Evolutionary conservation across 2,329 filamentous ascomycete genomes (phyloP).

Genomic region (Aspergillus hiratsukae): DNA sequence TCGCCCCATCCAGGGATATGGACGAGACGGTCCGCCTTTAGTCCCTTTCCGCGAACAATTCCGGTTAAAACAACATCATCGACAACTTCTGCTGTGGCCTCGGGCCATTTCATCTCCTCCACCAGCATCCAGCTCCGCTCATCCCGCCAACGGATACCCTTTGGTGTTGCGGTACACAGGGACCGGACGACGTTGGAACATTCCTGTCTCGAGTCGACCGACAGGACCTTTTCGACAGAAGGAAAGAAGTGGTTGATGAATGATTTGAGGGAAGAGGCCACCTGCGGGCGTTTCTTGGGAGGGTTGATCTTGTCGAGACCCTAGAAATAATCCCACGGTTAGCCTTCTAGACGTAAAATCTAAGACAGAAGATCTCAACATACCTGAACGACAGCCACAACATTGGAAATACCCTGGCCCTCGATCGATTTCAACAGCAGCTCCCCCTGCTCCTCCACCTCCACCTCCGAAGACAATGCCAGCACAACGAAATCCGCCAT

Average conservation of each 20-base stretch:
- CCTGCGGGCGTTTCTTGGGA: constrained; percentile 69
- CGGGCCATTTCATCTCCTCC: constrained; percentile 72
- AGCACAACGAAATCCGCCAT: constrained; percentile 89
- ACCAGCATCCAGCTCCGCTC: constrained; percentile 93
- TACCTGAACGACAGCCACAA: constrained; percentile 75
- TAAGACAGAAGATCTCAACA: not conserved
- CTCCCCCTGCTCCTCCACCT: constrained; percentile 75
- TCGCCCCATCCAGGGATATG: constrained; percentile 93
- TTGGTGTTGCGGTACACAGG: constrained; percentile 85
- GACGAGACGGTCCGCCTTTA: constrained; percentile 86
- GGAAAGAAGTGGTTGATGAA: constrained; percentile 95
- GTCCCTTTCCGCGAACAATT: constrained; percentile 74
- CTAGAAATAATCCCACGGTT: constrained; percentile 15
- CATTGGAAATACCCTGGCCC: constrained; percentile 88
- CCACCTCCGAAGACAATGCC: constrained; percentile 73
- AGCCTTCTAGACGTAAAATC: not conserved
- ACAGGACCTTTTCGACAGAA: constrained; percentile 84
- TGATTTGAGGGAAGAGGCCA: constrained; percentile 78
- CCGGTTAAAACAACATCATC: constrained; percentile 73
- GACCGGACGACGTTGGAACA: constrained; percentile 86
- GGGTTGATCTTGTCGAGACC: constrained; percentile 73
- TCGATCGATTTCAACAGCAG: constrained; percentile 81
- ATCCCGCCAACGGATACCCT: constrained; percentile 92
- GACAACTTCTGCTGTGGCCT: constrained; percentile 42
- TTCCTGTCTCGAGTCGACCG: constrained; percentile 81